phyloP scores from a whole-genome alignment of 441 rosid species.

The Sinapis alba region DNA sequence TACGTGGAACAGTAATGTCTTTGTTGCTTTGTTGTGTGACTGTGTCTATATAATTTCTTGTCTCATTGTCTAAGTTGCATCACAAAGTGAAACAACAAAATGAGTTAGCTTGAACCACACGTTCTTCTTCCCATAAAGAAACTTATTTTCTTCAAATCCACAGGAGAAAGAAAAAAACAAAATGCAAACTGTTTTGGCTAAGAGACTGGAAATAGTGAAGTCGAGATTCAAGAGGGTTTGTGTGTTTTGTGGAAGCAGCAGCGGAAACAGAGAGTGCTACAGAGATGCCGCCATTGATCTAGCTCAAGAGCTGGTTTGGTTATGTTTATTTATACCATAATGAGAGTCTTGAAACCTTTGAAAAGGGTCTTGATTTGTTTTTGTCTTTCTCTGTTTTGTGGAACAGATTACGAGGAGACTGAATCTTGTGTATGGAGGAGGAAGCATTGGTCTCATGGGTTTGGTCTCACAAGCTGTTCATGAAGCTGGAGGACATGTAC shows the following conservation, averaged over 20 bases:
- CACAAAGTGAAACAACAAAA: slow-evolving; percentile 38
- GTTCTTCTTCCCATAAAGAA: slow-evolving; percentile 26
- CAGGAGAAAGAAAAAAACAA: too few relatives aligned
- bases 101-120: slow-evolving; percentile 36
- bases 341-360: slow-evolving; percentile 6
- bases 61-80: slow-evolving; percentile 34
- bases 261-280: slow-evolving; percentile 83
- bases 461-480: slow-evolving; percentile 87
- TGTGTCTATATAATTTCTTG: slow-evolving; percentile 36
- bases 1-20: slow-evolving; percentile 27
- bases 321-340: background rate
- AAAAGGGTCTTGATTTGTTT: slow-evolving; percentile 17
- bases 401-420: slow-evolving; percentile 66
- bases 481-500: slow-evolving; percentile 80
- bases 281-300: slow-evolving; percentile 81
- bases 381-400: slow-evolving; percentile 4
- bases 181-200: slow-evolving; percentile 2
- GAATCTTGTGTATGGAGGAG: slow-evolving; percentile 96
- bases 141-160: slow-evolving; percentile 2
- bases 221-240: slow-evolving; percentile 87
- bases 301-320: slow-evolving; percentile 80
- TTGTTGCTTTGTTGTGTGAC: slow-evolving; percentile 31
- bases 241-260: slow-evolving; percentile 94
- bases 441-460: slow-evolving; percentile 95
- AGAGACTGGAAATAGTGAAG: slow-evolving; percentile 35